Evolutionary conservation across 768 basidiomycete genomes (phyloP), one percentile per base, ranked within the genome.

Genomic region (Naematelia aurantialba): DNA sequence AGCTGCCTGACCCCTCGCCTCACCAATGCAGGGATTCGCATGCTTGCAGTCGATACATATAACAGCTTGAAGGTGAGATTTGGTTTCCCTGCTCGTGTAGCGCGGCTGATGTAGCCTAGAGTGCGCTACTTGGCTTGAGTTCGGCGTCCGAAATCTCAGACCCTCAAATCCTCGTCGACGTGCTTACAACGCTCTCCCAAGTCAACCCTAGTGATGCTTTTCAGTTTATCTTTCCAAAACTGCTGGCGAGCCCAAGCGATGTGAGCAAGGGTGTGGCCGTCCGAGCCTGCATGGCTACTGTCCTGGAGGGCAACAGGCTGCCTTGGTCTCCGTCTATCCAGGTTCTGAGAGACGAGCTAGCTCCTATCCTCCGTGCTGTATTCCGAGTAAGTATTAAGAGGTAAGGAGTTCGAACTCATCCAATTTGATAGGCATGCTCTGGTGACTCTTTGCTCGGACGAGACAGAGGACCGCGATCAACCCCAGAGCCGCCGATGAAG

Each of bases 231-330:
- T 88, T 91, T 69, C 68, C 79, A 21, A 79, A 80, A 13, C 88
- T 89, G 62, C 72, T 90, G 44, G 85, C 87, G 56, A 84, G 89
- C 8, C 83, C 87, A 27, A 87, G 88, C 0, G 88, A 90, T 24
- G 86, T 87, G 1, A 84, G 89, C 65, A 91, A 91, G 79, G 83
- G 87, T 11, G 84, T 84, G 58, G 90, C 82, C 1, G 80, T 91
- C 55, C 85, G 86, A 61, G 88, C 90, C 1, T 85, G 83, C 65
- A 76, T 88, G 42, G 87, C 85, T 0, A 72, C 91, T 29, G 79
- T 82, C 5, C 81, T 84, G 53, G 89, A 92, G 80, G 87, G 85
- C 68, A 57, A 78, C 66, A 46, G 60, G 14, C 31, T 66, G 12
- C 63, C 64, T 4, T 70, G 69, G 69, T 50, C 45, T 17, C 51